Base-by-base conservation (phyloP, 768 basidiomycete species). In the Boletus vinaceobasis region DNA sequence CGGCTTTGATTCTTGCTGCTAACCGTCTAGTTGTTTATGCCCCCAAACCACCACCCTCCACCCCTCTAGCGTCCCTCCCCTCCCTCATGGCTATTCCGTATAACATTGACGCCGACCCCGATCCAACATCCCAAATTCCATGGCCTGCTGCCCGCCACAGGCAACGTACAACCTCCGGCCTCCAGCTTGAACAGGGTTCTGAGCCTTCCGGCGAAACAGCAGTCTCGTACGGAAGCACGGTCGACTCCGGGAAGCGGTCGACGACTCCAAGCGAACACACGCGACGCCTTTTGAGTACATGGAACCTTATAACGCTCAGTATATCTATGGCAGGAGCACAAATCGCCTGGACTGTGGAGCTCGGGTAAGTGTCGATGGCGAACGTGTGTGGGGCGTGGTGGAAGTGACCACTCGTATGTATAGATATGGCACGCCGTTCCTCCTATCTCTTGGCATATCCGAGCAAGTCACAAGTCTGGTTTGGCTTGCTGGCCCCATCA, bases 391-490 rank as follows among this genome's bases (percentile, higher is more conserved):
- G 23, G 44, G 40, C 19, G 10, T 48, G 55, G 23, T 40, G 15
- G 21, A 42, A 55, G 43, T 23, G 23, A 53, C 43, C 43, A 14
- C 32, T 40, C 17, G 23, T 40, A 59, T 53, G 52, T 48, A 48
- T 61, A 97, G 96, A 69, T 97, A 96, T 64, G 96, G 96, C 36
- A 98, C 96, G 5, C 96, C 96, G 1, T 97, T 97, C 70, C 77
- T 98, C 37, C 79, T 96, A 14, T 79, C 78, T 32, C 77, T 89
- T 19, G 88, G 88, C 7, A 74, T 98, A 27, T 87, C 93, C 0
- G 95, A 94, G 67, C 86, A 92, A 66, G 75, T 94, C 15, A 98
- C 97, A 0, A 89, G 91, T 50, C 80, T 98, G 8, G 96, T 99
- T 35, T 99, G 97, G 97, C 79, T 92, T 37, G 90, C 90, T 53